Evolutionary conservation across 805 yeast species (phyloP).

Genomic region (Wickerhamiella hasegawae): DNA sequence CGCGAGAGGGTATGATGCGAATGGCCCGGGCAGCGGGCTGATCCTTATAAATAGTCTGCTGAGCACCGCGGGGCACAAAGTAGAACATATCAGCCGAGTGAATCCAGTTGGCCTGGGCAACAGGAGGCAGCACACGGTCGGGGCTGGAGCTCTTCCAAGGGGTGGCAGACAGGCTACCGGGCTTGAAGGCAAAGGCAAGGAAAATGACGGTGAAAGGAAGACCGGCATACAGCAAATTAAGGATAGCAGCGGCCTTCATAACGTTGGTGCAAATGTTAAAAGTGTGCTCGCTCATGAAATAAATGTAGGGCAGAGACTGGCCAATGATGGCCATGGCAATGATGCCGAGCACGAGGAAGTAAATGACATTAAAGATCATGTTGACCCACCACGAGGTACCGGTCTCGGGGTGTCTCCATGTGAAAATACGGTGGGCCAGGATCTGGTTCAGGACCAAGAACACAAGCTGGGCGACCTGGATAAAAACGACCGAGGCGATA

Average conservation of each 20-base stretch:
- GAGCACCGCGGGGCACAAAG: constrained; percentile 40
- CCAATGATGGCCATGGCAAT: constrained; percentile 56
- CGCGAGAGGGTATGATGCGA: constrained; percentile 46
- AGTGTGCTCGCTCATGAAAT: constrained; percentile 31
- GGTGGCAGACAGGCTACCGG: constrained; percentile 29
- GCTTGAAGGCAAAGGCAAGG: constrained; percentile 37
- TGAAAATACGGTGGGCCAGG: constrained; percentile 55
- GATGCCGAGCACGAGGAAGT: constrained; percentile 38
- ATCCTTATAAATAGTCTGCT: constrained; percentile 23
- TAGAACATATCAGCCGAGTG: constrained; percentile 43
- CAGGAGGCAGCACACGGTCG: constrained; percentile 22
- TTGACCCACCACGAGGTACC: constrained; percentile 40
- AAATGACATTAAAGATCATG: constrained; percentile 32
- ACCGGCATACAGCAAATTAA: constrained; percentile 35
- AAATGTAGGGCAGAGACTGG: constrained; percentile 41
- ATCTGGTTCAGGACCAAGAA: constrained; percentile 45
- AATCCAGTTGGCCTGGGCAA: constrained; percentile 62
- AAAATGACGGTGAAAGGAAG: constrained; percentile 34
- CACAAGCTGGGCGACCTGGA: constrained; percentile 41
- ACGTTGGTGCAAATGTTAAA: constrained; percentile 39
- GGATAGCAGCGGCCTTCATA: constrained; percentile 34
- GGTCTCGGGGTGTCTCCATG: constrained; percentile 62
- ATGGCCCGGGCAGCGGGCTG: constrained; percentile 32
- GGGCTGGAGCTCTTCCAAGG: constrained; percentile 17
- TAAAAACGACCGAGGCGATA: constrained; percentile 38